A percentile compares a stretch with the other conserved stretches of the same genome.
These are phyloP conservation scores for Colletotrichum sp. DNA, from an alignment of 2,329 filamentous ascomycete genomes.

Conservation along the genomic window DNA sequence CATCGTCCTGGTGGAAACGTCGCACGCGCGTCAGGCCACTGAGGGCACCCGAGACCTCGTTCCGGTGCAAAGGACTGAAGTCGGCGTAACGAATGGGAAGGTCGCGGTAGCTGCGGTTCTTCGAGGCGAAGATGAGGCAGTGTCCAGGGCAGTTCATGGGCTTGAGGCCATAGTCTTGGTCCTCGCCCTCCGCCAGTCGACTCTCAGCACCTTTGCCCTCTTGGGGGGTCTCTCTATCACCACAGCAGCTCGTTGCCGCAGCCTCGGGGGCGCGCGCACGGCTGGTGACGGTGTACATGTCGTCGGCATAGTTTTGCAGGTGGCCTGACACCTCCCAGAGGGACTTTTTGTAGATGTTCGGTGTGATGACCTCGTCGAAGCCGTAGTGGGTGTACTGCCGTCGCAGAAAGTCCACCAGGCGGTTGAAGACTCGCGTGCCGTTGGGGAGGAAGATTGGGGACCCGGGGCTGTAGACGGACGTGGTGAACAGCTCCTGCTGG, in stretches of 20 bases:
- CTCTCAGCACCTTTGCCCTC: conserved; percentile 19
- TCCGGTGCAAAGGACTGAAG: conserved; percentile 85
- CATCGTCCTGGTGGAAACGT: conserved; percentile 89
- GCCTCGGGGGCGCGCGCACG: conserved; percentile 33
- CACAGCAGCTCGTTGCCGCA: conserved; percentile 31
- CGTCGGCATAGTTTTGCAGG: conserved; percentile 87
- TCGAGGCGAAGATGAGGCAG: conserved; percentile 80
- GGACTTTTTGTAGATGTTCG: conserved; percentile 88
- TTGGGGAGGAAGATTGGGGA: conserved; percentile 86
- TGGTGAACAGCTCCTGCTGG: conserved; percentile 79
- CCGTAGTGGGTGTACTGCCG: conserved; percentile 85
- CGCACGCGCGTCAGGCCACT: conserved; percentile 84
- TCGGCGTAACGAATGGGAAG: conserved; percentile 85
- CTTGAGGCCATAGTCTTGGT: conserved; percentile 81
- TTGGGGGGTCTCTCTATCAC: conserved; percentile 24
- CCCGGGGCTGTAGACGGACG: conserved; percentile 80
- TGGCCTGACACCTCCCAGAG: conserved; percentile 88
- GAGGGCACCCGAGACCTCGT: conserved; percentile 82
- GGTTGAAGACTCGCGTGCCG: conserved; percentile 83
- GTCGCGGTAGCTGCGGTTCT: conserved; percentile 77
- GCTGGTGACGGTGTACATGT: conserved; percentile 85
- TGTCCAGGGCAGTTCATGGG: conserved; percentile 95
- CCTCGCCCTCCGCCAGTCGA: conserved; percentile 51
- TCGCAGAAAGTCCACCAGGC: conserved; percentile 80
- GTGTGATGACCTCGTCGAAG: conserved; percentile 87